Conservation (phyloP, 2,329 filamentous ascomycete genomes). For the Cladophialophora yegresii region DNA sequence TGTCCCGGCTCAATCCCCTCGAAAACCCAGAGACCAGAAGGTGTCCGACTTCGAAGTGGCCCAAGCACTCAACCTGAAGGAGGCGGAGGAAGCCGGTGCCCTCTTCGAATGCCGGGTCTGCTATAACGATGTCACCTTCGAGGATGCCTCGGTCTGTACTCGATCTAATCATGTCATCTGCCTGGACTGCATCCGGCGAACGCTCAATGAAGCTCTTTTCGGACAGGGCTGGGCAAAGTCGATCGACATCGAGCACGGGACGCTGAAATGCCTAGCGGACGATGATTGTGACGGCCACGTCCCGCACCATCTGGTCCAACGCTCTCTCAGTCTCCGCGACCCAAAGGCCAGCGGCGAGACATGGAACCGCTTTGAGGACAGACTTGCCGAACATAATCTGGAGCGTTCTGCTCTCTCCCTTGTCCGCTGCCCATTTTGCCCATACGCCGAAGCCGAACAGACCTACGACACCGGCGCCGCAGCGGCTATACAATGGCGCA, state of each 20-base stretch:
- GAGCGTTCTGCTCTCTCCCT: slow-evolving; percentile 72
- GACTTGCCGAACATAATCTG: slow-evolving; percentile 74
- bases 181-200: slow-evolving; percentile 75
- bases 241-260: slow-evolving; percentile 70
- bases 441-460: slow-evolving; percentile 85
- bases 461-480: slow-evolving; percentile 61
- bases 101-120: slow-evolving; percentile 55
- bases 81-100: slow-evolving; percentile 46
- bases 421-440: slow-evolving; percentile 84
- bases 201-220: slow-evolving; percentile 83
- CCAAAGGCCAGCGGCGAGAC: slow-evolving; percentile 71
- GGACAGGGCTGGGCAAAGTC: slow-evolving; percentile 88
- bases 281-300: slow-evolving; percentile 74
- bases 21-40: slow-evolving; percentile 43
- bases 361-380: slow-evolving; percentile 73
- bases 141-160: slow-evolving; percentile 52
- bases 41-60: slow-evolving; percentile 45
- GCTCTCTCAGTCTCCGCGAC: slow-evolving; percentile 63
- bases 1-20: slow-evolving; percentile 42
- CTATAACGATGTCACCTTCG: slow-evolving; percentile 51
- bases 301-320: slow-evolving; percentile 66
- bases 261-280: slow-evolving; percentile 80
- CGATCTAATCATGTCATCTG: slow-evolving; percentile 50
- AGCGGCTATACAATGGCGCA: slow-evolving; percentile 56
- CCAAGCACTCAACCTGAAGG: slow-evolving; percentile 45